Conservation (phyloP, 371 early-diverging fungal genomes). For the Coemansia sp. region DNA sequence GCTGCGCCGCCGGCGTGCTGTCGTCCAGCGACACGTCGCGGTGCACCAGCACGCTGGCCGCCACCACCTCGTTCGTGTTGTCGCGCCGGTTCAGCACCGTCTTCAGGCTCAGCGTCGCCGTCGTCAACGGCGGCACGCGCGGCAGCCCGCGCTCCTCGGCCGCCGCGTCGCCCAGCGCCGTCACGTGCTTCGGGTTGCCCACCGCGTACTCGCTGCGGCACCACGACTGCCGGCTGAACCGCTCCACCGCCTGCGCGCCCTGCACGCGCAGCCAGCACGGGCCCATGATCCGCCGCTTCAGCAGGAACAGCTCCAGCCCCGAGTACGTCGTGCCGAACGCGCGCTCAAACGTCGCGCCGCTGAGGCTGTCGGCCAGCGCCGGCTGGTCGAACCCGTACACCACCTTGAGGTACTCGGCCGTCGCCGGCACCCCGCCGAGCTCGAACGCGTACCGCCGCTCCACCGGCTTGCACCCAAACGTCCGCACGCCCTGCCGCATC, state of each 20-base stretch:
- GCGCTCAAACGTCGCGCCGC: slow-evolving; percentile 80
- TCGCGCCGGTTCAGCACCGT: slow-evolving; percentile 80
- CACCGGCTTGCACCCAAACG: slow-evolving; percentile 64
- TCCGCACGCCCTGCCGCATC: slow-evolving; percentile 57
- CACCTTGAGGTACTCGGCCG: slow-evolving; percentile 85
- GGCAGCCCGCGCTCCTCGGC: slow-evolving; percentile 51
- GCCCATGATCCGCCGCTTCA: slow-evolving; percentile 95
- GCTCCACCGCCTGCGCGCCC: slow-evolving; percentile 50
- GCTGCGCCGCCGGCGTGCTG: slow-evolving; percentile 60
- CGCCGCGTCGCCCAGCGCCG: slow-evolving; percentile 58
- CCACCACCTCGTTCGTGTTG: slow-evolving; percentile 85
- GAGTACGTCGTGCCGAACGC: slow-evolving; percentile 87
- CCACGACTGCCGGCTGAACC: slow-evolving; percentile 72
- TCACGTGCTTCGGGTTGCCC: slow-evolving; percentile 70
- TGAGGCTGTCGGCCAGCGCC: slow-evolving; percentile 64
- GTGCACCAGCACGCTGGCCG: slow-evolving; percentile 66
- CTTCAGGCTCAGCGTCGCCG: slow-evolving; percentile 80
- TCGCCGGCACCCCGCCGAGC: slow-evolving; percentile 74
- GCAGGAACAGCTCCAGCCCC: slow-evolving; percentile 88
- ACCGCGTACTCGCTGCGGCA: slow-evolving; percentile 76
- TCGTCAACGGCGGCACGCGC: slow-evolving; percentile 73
- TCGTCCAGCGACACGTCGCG: slow-evolving; percentile 52
- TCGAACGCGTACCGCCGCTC: slow-evolving; percentile 93
- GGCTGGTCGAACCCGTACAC: slow-evolving; percentile 76
- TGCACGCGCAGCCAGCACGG: slow-evolving; percentile 89